These are phyloP conservation scores for Saksenaea oblongispora DNA, from an alignment of 371 early-diverging fungal species.

Conservation along the genomic window DNA sequence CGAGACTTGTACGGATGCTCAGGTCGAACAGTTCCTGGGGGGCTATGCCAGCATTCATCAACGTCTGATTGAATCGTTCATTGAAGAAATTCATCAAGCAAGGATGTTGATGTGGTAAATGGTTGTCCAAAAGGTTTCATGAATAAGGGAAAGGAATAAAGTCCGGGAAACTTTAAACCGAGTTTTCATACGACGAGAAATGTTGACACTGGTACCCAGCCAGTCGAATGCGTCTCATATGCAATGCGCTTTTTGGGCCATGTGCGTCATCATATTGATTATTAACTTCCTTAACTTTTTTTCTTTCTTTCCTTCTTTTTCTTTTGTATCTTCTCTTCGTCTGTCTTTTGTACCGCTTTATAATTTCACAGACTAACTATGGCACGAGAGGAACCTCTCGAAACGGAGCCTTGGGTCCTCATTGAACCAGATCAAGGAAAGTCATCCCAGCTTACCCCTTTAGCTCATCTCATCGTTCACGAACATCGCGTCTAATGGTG, in stretches of 20 bases:
- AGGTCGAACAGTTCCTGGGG: conserved; percentile 7
- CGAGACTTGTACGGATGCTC: not conserved
- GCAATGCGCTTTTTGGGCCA: not conserved
- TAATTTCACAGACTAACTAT: conserved; percentile 6
- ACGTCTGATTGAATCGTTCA: conserved; percentile 5
- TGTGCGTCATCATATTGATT: too few relatives aligned
- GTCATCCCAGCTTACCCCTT: not conserved
- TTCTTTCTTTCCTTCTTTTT: conserved; percentile 6
- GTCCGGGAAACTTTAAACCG: too few relatives aligned
- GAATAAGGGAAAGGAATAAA: too few relatives aligned
- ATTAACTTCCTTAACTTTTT: conserved; percentile 8
- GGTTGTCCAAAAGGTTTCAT: too few relatives aligned
- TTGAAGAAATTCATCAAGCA: too few relatives aligned
- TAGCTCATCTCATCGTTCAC: not conserved
- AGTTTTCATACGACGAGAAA: too few relatives aligned
- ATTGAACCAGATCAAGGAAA: conserved; percentile 23
- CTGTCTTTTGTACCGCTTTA: not conserved
- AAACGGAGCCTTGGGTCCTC: conserved; percentile 21
- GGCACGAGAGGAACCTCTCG: conserved; percentile 14
- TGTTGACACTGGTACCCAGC: too few relatives aligned
- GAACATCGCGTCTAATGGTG: conserved; percentile 7
- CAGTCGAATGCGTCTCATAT: too few relatives aligned
- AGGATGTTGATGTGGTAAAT: too few relatives aligned
- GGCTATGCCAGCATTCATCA: conserved; percentile 1
- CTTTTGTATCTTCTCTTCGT: conserved; percentile 3